These are phyloP conservation scores for Saccharomyces kudriavzevii DNA, from an alignment of 805 yeast genomes.

Conservation along the genomic window DNA sequence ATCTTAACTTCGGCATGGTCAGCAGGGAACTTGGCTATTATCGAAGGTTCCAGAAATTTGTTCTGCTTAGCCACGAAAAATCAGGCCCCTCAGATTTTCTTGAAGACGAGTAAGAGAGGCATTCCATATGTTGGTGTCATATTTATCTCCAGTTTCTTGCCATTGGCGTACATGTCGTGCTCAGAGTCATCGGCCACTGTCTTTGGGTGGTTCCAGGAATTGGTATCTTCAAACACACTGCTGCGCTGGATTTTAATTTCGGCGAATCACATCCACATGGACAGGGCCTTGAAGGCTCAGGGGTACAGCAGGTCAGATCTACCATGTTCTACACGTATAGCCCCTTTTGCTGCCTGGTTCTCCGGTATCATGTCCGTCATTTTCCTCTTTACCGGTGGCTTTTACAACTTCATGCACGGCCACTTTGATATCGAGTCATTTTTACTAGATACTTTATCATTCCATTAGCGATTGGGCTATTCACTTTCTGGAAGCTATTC, in stretches of 20 bases:
- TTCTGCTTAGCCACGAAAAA: slow-evolving; percentile 36
- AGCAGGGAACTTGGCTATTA: slow-evolving; percentile 37
- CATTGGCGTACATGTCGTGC: neutral
- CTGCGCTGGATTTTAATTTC: slow-evolving; percentile 31
- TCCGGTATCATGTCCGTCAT: slow-evolving; percentile 23
- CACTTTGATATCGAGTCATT: slow-evolving; percentile 13
- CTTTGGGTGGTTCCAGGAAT: slow-evolving; percentile 31
- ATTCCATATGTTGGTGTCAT: slow-evolving; percentile 39
- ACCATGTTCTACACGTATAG: neutral
- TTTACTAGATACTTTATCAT: slow-evolving; percentile 1
- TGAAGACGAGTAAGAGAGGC: slow-evolving; percentile 40
- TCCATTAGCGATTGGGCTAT: slow-evolving; percentile 26
- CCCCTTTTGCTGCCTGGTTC: slow-evolving; percentile 27
- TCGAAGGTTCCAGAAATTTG: slow-evolving; percentile 43
- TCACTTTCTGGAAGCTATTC: slow-evolving; percentile 29
- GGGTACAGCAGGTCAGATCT: slow-evolving; percentile 1
- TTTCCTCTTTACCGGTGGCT: slow-evolving; percentile 33
- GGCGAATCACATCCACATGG: slow-evolving; percentile 27
- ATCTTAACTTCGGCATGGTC: slow-evolving; percentile 39
- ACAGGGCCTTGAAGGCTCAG: slow-evolving; percentile 36
- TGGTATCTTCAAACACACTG: slow-evolving; percentile 29
- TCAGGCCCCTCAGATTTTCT: slow-evolving; percentile 40
- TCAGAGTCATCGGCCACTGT: slow-evolving; percentile 18
- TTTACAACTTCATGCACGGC: slow-evolving; percentile 30
- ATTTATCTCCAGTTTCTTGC: neutral